Evolutionary conservation across 2,329 filamentous ascomycete species (phyloP), one percentile per base, ranked within the genome.

Genomic region (Fusarium setosum): DNA sequence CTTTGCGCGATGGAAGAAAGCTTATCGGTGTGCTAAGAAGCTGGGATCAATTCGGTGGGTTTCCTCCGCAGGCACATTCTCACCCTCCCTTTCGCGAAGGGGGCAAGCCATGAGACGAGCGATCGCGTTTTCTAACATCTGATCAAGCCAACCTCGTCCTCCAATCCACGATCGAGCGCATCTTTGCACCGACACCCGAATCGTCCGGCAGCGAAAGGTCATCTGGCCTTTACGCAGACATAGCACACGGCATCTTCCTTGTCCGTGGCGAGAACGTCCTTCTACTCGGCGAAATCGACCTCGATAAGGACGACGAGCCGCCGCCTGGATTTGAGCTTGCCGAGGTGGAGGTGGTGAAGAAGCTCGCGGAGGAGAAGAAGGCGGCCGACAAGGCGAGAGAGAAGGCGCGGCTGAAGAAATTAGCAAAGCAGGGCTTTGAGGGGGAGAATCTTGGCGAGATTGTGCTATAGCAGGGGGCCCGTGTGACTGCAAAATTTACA

Each of bases 191-290:
- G 5, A 76, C 80, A 75, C 87, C 76, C 80, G 71, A 75, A 18
- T 77, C 76, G 12, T 75, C 77, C 40, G 75, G 74, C 44, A 75
- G 76, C 58, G 72, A 79, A 48, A 63, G 75, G 47, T 78, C 68
- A 55, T 76, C 69, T 62, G 80, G 70, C 74, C 76, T 96, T 50
- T 98, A 93, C 76, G 92, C 93, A 61, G 96, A 99, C 76, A 87
- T 97, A 61, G 84, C 89, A 11, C 89, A 93, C 58, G 96, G 96
- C 48, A 89, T 97, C 65, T 98, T 96, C 81, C 87, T 98, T 32
- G 93, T 99, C 42, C 87, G 96, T 59, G 96, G 96, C 69, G 96
- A 99, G 82, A 99, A 99, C 77, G 96, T 99, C n/a, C 84, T 97
- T 50, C 84, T 99, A 41, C 86, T 98, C 17, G 96, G 96, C 34